Base-by-base conservation (phyloP, 75 land plant genomes). In the Cupressus sempervirens region DNA sequence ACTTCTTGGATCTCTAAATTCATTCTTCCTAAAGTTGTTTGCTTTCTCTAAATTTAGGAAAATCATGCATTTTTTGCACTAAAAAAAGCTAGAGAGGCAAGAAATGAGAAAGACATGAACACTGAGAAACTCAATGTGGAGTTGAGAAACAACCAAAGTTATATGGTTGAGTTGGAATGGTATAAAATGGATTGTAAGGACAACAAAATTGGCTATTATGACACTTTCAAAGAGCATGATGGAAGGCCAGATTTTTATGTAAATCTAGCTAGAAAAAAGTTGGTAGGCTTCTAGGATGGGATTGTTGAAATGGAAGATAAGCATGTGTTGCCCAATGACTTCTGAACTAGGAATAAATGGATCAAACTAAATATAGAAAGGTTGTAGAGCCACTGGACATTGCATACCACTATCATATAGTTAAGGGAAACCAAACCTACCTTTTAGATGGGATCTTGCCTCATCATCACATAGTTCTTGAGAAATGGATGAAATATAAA, bases 371-470 rank as follows among this genome's bases (percentile, higher is more conserved):
- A 0, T 85, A 81, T 35, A 76, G 86, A 10, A 43, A 23, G 5
- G 53, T 85, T 43, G 86, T 82, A 40, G 86, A 85, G 54, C 86
- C 85, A 10, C 15, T 85, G 52, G 86, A 85, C 53, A 85, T 79
- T 82, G 85, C 86, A 43, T 0, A 45, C 3, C 11, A 79, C n/a
- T 79, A 45, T n/a, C 30, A 0, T 23, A 65, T 1, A 65, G 0
- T 2, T 2, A 79, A 79, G 52, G 50, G 15, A 3, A 79, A 26
- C 48, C 0, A 40, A 9, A 79, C 13, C 32, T 50, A 52, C 32
- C n/a, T 50, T 83, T n/a, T 15, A 46, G 18, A 14, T 29, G 48
- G 52, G 45, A 43, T 43, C 26, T 29, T 85, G 18, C 86, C 86
- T 0, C 29, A 3, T 2, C 85, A 54, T 20, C 53, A 85, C 34